Conservation (phyloP, 2,329 filamentous ascomycete species). For the Microsporum audouinii region DNA sequence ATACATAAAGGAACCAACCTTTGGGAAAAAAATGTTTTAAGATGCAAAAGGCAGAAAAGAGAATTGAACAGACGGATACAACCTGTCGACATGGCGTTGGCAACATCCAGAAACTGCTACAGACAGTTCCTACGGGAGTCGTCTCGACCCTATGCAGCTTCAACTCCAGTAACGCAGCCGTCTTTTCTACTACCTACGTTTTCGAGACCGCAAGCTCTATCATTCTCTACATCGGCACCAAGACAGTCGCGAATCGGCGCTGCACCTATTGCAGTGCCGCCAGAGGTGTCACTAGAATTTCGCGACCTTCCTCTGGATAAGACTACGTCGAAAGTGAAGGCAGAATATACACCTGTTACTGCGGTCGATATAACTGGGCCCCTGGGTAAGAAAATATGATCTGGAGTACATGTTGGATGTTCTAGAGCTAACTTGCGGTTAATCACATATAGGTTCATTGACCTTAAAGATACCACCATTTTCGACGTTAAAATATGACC, state of each 20-base stretch:
- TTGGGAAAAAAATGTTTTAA: neutral
- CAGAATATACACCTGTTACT: slow-evolving; percentile 51
- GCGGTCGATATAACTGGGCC: slow-evolving; percentile 67
- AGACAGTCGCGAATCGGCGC: slow-evolving; percentile 73
- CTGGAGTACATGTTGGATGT: neutral
- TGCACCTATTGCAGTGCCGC: slow-evolving; percentile 67
- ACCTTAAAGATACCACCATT: slow-evolving; percentile 69
- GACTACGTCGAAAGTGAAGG: slow-evolving; percentile 48
- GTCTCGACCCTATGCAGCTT: slow-evolving; percentile 36
- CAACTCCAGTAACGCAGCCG: slow-evolving; percentile 37
- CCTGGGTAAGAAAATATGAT: slow-evolving; percentile 45
- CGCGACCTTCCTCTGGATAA: slow-evolving; percentile 51
- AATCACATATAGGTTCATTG: slow-evolving; percentile 49
- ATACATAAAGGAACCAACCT: neutral
- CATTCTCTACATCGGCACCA: slow-evolving; percentile 60
- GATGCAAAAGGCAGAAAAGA: neutral
- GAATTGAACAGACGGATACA: neutral
- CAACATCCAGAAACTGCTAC: slow-evolving; percentile 48
- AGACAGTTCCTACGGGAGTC: slow-evolving; percentile 44
- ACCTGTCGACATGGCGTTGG: slow-evolving; percentile 16
- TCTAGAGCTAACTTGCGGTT: slow-evolving; percentile 7
- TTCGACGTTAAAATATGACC: slow-evolving; percentile 59
- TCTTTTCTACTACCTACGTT: slow-evolving; percentile 64
- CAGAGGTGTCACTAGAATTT: slow-evolving; percentile 63
- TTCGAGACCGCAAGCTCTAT: slow-evolving; percentile 29